Evolutionary conservation across 768 basidiomycete genomes (phyloP).

Genomic region (Pulveroboletus sp.): DNA sequence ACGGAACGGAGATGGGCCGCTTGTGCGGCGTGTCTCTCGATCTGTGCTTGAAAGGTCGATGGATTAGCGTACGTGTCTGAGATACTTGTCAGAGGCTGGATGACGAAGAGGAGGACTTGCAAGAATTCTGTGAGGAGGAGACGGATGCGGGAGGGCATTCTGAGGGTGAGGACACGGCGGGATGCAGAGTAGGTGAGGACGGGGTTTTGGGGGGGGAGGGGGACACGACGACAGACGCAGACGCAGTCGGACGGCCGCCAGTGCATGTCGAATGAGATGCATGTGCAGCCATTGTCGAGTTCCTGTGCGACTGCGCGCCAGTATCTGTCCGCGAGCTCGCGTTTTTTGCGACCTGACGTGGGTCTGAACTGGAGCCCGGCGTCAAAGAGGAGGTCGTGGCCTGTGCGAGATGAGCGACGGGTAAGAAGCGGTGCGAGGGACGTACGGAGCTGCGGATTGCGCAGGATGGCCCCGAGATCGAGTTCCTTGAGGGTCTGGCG

Average conservation of each 20-base stretch:
- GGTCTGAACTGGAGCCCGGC: constrained; percentile 80
- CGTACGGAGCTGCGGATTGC: constrained; percentile 89
- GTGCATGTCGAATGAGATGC: constrained; percentile 66
- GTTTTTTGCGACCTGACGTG: constrained; percentile 69
- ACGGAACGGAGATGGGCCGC: constrained; percentile 66
- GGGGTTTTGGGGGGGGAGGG: constrained; percentile 39
- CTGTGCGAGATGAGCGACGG: constrained; percentile 35
- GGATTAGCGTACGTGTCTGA: constrained; percentile 61
- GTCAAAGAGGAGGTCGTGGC: constrained; percentile 90
- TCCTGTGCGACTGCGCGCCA: constrained; percentile 83
- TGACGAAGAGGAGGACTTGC: constrained; percentile 79
- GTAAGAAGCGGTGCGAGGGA: constrained; percentile 21
- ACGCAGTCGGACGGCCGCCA: constrained; percentile 53
- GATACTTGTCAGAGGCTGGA: constrained; percentile 70
- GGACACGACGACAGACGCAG: constrained; percentile 52
- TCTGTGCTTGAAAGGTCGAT: constrained; percentile 55
- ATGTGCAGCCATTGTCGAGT: constrained; percentile 79
- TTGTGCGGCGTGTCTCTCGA: constrained; percentile 61
- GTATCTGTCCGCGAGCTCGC: constrained; percentile 73
- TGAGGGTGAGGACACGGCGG: constrained; percentile 51
- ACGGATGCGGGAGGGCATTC: constrained; percentile 70
- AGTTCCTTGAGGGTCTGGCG: constrained; percentile 80
- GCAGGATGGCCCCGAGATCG: constrained; percentile 80
- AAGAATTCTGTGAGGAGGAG: constrained; percentile 72
- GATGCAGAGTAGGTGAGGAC: constrained; percentile 45